phyloP scores from a whole-genome alignment of 441 rosid genomes.

The Erysimum cheiri region DNA sequence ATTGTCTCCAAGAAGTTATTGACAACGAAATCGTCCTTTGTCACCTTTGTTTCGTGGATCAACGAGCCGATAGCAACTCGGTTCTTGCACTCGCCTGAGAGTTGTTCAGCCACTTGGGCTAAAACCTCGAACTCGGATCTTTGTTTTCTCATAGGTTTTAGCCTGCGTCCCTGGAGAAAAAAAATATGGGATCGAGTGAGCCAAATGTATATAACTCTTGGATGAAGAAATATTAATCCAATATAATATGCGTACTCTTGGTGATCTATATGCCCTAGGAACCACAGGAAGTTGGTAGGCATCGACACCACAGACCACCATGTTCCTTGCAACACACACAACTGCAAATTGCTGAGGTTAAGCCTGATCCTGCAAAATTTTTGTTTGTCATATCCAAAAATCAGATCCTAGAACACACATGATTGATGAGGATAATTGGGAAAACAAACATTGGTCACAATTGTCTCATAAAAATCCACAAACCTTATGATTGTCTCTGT shows the following conservation, averaged over 20 bases:
- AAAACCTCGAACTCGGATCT: conserved; percentile 19
- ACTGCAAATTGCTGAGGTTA: conserved; percentile 27
- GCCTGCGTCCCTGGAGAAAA: conserved; percentile 25
- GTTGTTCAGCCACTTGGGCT: not conserved
- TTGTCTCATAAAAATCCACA: not conserved
- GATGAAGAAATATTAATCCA: conserved; percentile 15
- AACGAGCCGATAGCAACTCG: not conserved
- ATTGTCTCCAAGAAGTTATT: conserved; percentile 30
- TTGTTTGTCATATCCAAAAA: not conserved
- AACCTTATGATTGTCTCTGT: conserved; percentile 20
- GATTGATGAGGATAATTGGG: not conserved
- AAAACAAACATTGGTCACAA: not conserved
- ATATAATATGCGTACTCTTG: conserved; percentile 49
- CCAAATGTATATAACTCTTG: conserved; percentile 12
- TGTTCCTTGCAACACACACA: conserved; percentile 57
- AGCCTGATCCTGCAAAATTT: conserved; percentile 25
- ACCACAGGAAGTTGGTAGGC: conserved; percentile 61
- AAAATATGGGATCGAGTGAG: not conserved
- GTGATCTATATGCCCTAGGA: conserved; percentile 74
- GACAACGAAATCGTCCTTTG: not conserved
- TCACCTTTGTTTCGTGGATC: conserved; percentile 12
- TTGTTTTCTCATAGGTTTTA: conserved; percentile 5
- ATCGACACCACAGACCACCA: conserved; percentile 67
- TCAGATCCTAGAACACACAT: conserved; percentile 1
- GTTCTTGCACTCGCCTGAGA: not conserved